Base-by-base conservation (phyloP, 179 eudicot species). In the Spergularia azorica region DNA sequence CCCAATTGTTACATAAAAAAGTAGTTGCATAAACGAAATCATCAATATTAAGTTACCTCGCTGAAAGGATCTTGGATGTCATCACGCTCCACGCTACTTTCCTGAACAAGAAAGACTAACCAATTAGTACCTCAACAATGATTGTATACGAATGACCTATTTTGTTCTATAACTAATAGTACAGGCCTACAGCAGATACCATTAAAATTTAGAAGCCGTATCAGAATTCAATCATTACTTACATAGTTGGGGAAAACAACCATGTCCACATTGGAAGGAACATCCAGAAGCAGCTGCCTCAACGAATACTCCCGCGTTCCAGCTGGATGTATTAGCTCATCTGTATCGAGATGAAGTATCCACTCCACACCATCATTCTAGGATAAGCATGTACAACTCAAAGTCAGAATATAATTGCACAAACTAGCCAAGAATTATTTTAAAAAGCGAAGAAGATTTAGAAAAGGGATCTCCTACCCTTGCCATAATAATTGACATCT, bases 401-500 rank as follows among this genome's bases (percentile, higher is more conserved):
- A 48, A 63, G 55, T 82, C 17, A 64, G 36, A 57, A 16, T 46
- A 17, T 4, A 9, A 32, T 56, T 38, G 4, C 41, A 64, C 51
- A 75, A 26, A 39, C 16, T 39, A 58, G 67, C 46, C 63, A 76
- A n/a, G 32, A 26, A 1, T 26, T 26, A 26, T 26, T 26, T 26
- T 26, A 26, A 26, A 21, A 21, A 26, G 32, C 32, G 32, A 26
- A 26, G 32, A 26, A 26, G 1, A 26, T 26, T 26, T 1, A 26
- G 32, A 26, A 26, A 26, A 26, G 32, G 32, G 32, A 26, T 26
- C 32, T 26, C 89, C 69, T 90, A 95, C 98, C 97, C 97, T 87
- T 66, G 98, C 98, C 98, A 90, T 93, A 76, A 89, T 88, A 36
- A 95, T 91, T 56, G 97, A 97, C 98, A 93, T 95, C 81, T 95